Conservation (phyloP, 805 yeast genomes). For the Suhomyces tanzawaensis region DNA sequence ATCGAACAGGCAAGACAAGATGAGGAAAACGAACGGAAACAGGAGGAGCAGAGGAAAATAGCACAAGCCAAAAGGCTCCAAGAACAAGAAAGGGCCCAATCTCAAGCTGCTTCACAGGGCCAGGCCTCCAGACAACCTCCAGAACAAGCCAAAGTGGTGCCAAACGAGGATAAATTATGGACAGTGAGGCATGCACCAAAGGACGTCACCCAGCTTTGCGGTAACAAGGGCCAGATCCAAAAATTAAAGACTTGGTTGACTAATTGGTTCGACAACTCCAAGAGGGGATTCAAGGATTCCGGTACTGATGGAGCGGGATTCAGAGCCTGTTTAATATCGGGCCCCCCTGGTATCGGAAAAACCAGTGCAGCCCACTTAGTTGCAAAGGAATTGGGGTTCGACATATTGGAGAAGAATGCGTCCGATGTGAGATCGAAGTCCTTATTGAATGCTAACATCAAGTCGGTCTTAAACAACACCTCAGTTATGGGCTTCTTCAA, state of each 20-base stretch:
- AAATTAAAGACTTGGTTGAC: slow-evolving; percentile 71
- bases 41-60: slow-evolving; percentile 34
- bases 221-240: slow-evolving; percentile 75
- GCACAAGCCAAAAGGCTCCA: neutral
- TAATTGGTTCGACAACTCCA: slow-evolving; percentile 66
- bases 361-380: slow-evolving; percentile 79
- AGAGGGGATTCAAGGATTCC: slow-evolving; percentile 52
- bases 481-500: slow-evolving; percentile 78
- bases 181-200: slow-evolving; percentile 91
- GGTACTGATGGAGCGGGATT: slow-evolving; percentile 68
- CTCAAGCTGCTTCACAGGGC: slow-evolving; percentile 3
- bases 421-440: slow-evolving; percentile 88
- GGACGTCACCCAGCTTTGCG: slow-evolving; percentile 74
- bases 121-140: slow-evolving; percentile 5
- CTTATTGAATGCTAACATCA: slow-evolving; percentile 64
- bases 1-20: slow-evolving; percentile 37
- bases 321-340: slow-evolving; percentile 83
- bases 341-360: slow-evolving; percentile 86
- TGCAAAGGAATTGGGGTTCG: slow-evolving; percentile 68
- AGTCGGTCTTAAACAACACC: slow-evolving; percentile 72
- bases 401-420: slow-evolving; percentile 75
- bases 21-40: slow-evolving; percentile 31
- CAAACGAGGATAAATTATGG: slow-evolving; percentile 75
- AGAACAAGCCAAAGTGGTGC: slow-evolving; percentile 30
- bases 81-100: slow-evolving; percentile 3